Evolutionary conservation across 2,329 filamentous ascomycete genomes (phyloP), one percentile per base, ranked within the genome.

Genomic region (Dendrostoma leiphaemia): DNA sequence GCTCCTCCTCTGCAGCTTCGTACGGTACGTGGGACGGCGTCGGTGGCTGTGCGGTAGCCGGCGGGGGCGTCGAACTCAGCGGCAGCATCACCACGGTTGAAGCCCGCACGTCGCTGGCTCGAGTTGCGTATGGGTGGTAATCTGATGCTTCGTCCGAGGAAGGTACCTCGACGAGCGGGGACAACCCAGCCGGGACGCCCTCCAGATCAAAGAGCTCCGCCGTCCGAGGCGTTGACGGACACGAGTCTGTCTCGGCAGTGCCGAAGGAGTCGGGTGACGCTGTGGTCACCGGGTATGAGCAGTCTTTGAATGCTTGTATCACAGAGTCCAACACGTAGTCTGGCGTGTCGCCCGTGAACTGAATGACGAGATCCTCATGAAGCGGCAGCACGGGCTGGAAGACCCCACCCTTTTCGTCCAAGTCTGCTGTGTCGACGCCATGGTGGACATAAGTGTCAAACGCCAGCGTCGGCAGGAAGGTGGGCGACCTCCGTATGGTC

Each of bases 281-380:
- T n/a, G 48, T 17, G 4, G 28, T 17, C 13, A 49, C 24, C 38
- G 73, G 70, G 54, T 71, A 73, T 26, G 47, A 64, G 6, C 71
- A 70, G 19, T 71, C 65, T 54, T 69, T 71, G 59, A 82, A 79
- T 2, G 75, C 73, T 26, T 69, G 66, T 29, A 84, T 69, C 15
- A 79, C 71, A 1, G 71, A 71, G 21, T 78, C 74, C 1, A 85
- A 65, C 0, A 77, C 62, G 2, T 64, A 56, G 55, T 80, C 72
- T 0, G 65, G 63, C 1, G 67, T 64, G 2, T 74, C 74, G 8
- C 75, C 72, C 13, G 74, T 77, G 52, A 86, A 75, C 43, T 80
- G 72, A 23, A 87, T 70, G 2, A 85, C 72, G 1, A 85, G 63
- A 57, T 86, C 79, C 61, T 86, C 84, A 0, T 72, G 61, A 38